Evolutionary conservation across 202 grass and related monocot genomes (phyloP).

Genomic region (Schoenoplectus tabernaemontani): DNA sequence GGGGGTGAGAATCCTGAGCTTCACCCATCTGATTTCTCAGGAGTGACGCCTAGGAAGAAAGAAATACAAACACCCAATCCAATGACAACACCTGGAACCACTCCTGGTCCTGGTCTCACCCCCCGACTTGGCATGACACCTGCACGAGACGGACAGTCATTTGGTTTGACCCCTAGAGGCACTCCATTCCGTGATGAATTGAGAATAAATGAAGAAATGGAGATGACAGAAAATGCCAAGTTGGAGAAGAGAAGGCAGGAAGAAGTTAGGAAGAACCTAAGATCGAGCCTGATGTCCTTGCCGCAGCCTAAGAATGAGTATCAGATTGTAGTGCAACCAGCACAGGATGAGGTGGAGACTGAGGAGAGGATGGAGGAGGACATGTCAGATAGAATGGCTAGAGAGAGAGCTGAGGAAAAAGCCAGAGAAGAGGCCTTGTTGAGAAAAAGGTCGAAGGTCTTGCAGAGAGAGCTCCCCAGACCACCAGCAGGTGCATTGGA

Average conservation of each 20-base stretch:
- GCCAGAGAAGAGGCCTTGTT: conserved; percentile 57
- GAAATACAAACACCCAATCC: conserved; percentile 87
- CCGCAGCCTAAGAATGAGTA: conserved; percentile 81
- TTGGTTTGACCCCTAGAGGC: conserved; percentile 53
- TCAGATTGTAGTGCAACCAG: conserved; percentile 68
- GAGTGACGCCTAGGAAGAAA: conserved; percentile 70
- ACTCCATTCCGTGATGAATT: conserved; percentile 79
- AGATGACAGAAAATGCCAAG: conserved; percentile 51
- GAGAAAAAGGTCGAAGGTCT: conserved; percentile 85
- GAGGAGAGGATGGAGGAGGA: conserved; percentile 72
- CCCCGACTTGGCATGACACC: conserved; percentile 75
- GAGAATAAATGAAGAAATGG: conserved; percentile 71
- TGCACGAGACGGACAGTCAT: conserved; percentile 49
- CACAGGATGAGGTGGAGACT: conserved; percentile 54
- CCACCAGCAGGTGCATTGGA: conserved; percentile 55
- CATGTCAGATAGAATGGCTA: conserved; percentile 62
- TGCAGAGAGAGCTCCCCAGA: conserved; percentile 74
- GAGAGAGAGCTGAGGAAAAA: conserved; percentile 62
- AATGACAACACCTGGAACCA: conserved; percentile 65
- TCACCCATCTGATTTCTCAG: conserved; percentile 82
- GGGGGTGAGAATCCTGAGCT: conserved; percentile 86
- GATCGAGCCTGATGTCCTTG: conserved; percentile 47
- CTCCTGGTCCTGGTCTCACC: conserved; percentile 57
- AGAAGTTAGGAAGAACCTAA: conserved; percentile 57
- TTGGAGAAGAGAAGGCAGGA: conserved; percentile 52